Conservation (phyloP, 441 rosid genomes). For the Theobroma grandiflorum region DNA sequence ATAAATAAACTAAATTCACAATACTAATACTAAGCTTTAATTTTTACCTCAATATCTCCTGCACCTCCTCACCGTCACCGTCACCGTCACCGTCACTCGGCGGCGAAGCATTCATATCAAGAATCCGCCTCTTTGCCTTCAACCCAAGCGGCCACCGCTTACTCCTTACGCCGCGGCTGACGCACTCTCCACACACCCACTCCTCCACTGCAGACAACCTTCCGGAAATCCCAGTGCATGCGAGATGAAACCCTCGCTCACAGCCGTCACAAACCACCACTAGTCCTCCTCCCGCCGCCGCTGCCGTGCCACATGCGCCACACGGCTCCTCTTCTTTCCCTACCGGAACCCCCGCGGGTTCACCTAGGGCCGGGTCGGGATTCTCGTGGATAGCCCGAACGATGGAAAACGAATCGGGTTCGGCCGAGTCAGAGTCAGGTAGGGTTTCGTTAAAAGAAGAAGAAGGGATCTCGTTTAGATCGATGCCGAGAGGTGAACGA, state of each 20-base stretch:
- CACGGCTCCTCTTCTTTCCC: constrained; percentile 9
- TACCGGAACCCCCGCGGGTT: constrained; percentile 14
- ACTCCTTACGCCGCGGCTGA: constrained; percentile 18
- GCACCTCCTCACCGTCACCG: constrained; percentile 15
- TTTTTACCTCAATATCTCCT: constrained; percentile 15
- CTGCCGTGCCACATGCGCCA: constrained; percentile 20
- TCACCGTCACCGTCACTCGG: constrained; percentile 32
- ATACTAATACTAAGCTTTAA: background rate
- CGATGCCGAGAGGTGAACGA: constrained; percentile 29
- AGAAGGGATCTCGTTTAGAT: constrained; percentile 38
- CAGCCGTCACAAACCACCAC: constrained; percentile 32
- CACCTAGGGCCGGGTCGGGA: constrained; percentile 24
- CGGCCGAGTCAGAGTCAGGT: constrained; percentile 13
- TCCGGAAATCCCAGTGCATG: constrained; percentile 17
- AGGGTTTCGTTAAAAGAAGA: constrained; percentile 24
- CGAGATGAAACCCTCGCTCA: constrained; percentile 29
- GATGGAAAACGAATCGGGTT: constrained; percentile 27
- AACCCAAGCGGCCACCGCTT: constrained; percentile 32
- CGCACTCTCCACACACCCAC: constrained; percentile 32
- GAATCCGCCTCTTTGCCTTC: constrained; percentile 25
- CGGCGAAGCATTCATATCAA: constrained; percentile 33
- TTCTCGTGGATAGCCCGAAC: constrained; percentile 28
- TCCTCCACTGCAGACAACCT: constrained; percentile 12
- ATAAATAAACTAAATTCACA: background rate
- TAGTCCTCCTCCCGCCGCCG: constrained; percentile 10